Evolutionary conservation across 805 yeast genomes (phyloP).

Genomic region (Cyberlindnera japonica): DNA sequence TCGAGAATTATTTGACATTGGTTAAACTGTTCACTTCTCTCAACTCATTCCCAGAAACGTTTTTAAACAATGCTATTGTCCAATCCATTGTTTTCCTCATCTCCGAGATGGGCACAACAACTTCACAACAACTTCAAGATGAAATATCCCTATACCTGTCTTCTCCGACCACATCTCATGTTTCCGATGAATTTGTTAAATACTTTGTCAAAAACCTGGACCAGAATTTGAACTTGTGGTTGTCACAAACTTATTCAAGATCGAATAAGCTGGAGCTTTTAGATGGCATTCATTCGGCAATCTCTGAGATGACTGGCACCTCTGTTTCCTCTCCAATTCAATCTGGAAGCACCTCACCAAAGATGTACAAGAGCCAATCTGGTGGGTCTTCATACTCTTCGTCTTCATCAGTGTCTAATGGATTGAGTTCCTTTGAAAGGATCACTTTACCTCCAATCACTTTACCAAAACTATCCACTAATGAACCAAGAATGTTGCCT

Average conservation of each 20-base stretch:
- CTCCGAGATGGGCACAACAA: constrained; percentile 14
- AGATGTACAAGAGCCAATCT: neutral
- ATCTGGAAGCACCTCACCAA: neutral
- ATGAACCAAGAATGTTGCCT: too few species aligned
- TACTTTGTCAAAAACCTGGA: constrained; percentile 6
- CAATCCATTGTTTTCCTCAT: constrained; percentile 23
- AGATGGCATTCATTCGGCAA: neutral
- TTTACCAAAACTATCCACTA: too few species aligned
- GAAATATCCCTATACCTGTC: constrained; percentile 1
- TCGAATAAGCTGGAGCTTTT: constrained; percentile 1
- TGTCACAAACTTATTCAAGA: neutral
- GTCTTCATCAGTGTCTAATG: too few species aligned
- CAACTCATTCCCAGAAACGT: constrained; percentile 20
- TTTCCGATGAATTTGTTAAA: constrained; percentile 2
- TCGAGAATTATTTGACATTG: constrained; percentile 45
- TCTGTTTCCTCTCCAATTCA: neutral
- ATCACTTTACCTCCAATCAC: too few species aligned
- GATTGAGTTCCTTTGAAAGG: too few species aligned
- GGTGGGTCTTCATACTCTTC: too few species aligned
- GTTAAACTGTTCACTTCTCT: constrained; percentile 36
- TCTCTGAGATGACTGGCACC: neutral
- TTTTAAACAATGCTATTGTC: constrained; percentile 18
- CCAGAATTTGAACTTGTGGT: constrained; percentile 5
- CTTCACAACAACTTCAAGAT: neutral
- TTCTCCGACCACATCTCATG: neutral